Evolutionary conservation across 495 filamentous ascomycete genomes (phyloP), one percentile per base, ranked within the genome.

Genomic region (Pyrenula massariospora): DNA sequence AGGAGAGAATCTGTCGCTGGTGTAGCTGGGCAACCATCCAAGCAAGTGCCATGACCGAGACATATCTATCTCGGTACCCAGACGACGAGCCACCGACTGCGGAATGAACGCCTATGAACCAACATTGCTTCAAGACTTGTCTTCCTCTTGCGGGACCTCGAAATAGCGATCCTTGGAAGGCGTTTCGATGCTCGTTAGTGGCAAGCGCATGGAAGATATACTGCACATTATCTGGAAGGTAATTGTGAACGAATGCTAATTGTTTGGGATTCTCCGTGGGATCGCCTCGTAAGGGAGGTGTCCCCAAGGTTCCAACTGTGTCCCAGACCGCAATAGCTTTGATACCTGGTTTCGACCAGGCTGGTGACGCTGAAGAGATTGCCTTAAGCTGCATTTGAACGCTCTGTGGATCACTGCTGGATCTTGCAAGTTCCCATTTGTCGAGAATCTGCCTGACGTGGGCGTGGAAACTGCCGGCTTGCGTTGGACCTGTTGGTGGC

Each of bases 181-280:
- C 66, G 1, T 65, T 66, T 3, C 81, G 72, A 11, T 67, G 61
- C 60, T 84, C 82, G 51, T 85, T 80, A 2, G 85, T 63, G 11
- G 80, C 74, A 12, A 85, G 60, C 22, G 80, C 81, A 22, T 85
- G 82, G 59, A 77, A 85, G 2, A 82, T 83, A 59, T 84, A 67
- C 51, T 77, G 66, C 55, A 84, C 74, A 53, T 77, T 66, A 63
- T 60, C 42, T 31, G 60, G 61, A 5, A 68, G 55, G 11, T 62
- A 57, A 12, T 65, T 71, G 25, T 70, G 66, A 2, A 63, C 66
- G 25, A 69, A 66, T 24, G 63, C 54, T 23, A 61, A 57, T 56
- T 68, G 64, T 60, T 60, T 70, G 20, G 50, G 22, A 24, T 52
- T 19, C 8, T 42, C 31, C 8, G 31, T 42, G 15, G 31, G 31